Conservation (phyloP, 2,329 filamentous ascomycete species). For the Trichoderma brevicompactum region DNA sequence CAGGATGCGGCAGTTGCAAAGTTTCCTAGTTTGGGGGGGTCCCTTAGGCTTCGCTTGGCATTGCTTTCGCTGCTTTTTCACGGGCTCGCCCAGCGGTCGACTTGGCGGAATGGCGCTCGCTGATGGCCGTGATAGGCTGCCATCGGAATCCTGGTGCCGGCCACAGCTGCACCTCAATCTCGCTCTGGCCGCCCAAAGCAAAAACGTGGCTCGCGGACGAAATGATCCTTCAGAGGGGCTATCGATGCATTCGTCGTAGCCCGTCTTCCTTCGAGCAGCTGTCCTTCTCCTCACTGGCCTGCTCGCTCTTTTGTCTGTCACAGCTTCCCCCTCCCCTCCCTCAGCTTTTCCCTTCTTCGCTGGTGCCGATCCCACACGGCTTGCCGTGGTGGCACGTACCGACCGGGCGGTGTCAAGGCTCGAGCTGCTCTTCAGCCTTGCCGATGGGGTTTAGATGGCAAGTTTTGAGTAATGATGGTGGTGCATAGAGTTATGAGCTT, state of each 20-base stretch:
- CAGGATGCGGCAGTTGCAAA: too few relatives aligned
- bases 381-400: neutral
- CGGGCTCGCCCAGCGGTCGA: neutral
- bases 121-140: constrained; percentile 8
- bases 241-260: neutral
- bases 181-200: too few relatives aligned
- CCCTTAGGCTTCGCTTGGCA: too few relatives aligned
- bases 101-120: neutral
- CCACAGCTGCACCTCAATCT: neutral
- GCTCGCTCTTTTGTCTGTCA: neutral
- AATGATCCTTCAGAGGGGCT: constrained; percentile 5
- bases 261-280: neutral
- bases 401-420: neutral
- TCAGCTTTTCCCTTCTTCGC: neutral
- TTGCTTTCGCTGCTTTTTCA: too few relatives aligned
- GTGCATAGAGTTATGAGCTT: constrained; percentile 21
- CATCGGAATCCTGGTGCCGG: constrained; percentile 19
- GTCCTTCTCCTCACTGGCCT: neutral
- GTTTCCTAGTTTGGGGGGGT: too few relatives aligned
- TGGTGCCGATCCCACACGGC: neutral
- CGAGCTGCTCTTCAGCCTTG: neutral
- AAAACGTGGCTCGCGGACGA: neutral
- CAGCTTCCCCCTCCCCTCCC: neutral
- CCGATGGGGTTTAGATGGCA: neutral
- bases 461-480: neutral